Evolutionary conservation across 257 asterid genomes (phyloP), one percentile per base, ranked within the genome.

Genomic region (Primulina tabacum): DNA sequence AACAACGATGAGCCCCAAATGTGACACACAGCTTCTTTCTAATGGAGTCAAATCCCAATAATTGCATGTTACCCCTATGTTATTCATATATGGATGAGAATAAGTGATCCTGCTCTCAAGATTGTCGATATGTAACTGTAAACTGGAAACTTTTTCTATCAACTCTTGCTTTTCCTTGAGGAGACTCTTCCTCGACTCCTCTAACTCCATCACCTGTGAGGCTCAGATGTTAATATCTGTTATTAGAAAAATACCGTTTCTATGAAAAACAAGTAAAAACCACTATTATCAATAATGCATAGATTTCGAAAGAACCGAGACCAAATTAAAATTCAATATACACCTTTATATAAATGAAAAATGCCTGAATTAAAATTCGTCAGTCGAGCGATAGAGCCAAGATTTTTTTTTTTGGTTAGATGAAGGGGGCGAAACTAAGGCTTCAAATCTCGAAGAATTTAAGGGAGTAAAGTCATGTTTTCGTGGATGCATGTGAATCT

Each of bases 151-250:
- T 29, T 68, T 76, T 78, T 75, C 82, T 64, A 71, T 73, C 80
- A 88, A 57, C 50, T 81, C 81, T 55, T 73, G 86, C 33, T 77
- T 87, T 78, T 90, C 96, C 65, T 76, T 78, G 71, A 79, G 70
- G 72, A 85, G 81, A 68, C 64, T 80, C 74, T 80, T 77, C 86
- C 80, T 79, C 35, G 83, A 79, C 64, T 79, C 86, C 81, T 87
- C 95, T 81, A 87, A 77, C 79, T 82, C 89, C 72, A 69, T 67
- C 84, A 89, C 95, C 96, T 92, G 96, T 69, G 77, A 88, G 70
- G 76, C 84, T 81, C 79, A 69, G 77, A 75, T 76, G 80, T 82
- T 85, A 80, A 82, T 82, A 71, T 79, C 81, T 71, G 73, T 64
- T 34, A 83, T 79, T 79, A 82, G 80, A 82, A 77, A 75, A 80